Evolutionary conservation across 495 filamentous ascomycete species (phyloP).

Genomic region (Xanthoparmelia taractica): DNA sequence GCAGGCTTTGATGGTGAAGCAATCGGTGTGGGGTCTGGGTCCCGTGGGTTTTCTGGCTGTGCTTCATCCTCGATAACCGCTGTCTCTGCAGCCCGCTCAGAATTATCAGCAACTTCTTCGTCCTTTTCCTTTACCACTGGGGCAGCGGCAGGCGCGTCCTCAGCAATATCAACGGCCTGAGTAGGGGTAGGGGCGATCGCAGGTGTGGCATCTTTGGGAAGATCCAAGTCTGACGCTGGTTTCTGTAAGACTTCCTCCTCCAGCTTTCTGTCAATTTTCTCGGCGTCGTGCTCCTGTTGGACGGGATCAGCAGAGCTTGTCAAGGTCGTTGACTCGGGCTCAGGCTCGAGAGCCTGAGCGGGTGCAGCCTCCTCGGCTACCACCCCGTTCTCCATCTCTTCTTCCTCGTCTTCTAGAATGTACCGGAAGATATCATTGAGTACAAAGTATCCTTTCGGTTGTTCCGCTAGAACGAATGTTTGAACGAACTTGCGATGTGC

Average conservation of each 20-base stretch:
- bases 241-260: slow-evolving; percentile 39
- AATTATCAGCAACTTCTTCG: slow-evolving; percentile 5
- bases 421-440: slow-evolving; percentile 97
- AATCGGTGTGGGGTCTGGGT: slow-evolving; percentile 44
- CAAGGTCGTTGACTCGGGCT: slow-evolving; percentile 29
- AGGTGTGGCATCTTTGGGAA: slow-evolving; percentile 32
- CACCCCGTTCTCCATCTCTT: slow-evolving; percentile 44
- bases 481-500: slow-evolving; percentile 92
- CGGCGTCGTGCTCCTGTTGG: slow-evolving; percentile 32
- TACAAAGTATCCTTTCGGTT: slow-evolving; percentile 95
- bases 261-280: slow-evolving; percentile 54
- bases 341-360: slow-evolving; percentile 34
- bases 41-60: slow-evolving; percentile 46
- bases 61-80: slow-evolving; percentile 42
- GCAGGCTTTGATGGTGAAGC: slow-evolving; percentile 43
- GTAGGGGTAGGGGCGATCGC: slow-evolving; percentile 21
- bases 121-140: slow-evolving; percentile 6
- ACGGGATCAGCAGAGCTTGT: slow-evolving; percentile 33
- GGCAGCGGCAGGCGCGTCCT: slow-evolving; percentile 24
- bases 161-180: slow-evolving; percentile 23
- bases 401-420: slow-evolving; percentile 73
- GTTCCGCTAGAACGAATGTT: slow-evolving; percentile 95
- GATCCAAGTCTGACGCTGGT: slow-evolving; percentile 38
- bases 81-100: slow-evolving; percentile 31
- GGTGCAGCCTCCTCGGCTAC: slow-evolving; percentile 36